phyloP scores from a whole-genome alignment of 192 early-diverging fungal genomes.

The Oehlia diaphana region DNA sequence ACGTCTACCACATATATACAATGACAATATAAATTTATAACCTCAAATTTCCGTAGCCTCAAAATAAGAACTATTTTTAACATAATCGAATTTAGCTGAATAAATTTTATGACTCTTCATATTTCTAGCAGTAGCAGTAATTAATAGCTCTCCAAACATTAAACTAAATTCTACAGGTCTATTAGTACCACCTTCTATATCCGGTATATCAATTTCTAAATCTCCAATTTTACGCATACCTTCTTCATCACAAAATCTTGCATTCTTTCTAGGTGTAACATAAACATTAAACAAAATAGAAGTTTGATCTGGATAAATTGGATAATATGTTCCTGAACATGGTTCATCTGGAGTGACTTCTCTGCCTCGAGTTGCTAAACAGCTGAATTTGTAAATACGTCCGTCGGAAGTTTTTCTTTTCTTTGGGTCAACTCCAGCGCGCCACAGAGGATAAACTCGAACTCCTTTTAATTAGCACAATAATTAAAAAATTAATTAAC shows the following conservation, averaged over 20 bases:
- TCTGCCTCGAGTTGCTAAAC: background rate
- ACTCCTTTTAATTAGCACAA: background rate
- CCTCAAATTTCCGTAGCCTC: background rate
- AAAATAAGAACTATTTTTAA: background rate
- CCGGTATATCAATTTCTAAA: conserved; percentile 1
- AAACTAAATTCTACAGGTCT: conserved; percentile 8
- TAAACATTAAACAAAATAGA: background rate
- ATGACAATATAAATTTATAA: too few relatives aligned
- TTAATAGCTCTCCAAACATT: background rate
- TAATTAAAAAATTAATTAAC: background rate
- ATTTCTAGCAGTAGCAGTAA: background rate
- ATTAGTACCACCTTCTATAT: background rate
- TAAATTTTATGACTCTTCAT: background rate
- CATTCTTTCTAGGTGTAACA: background rate
- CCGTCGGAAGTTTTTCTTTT: background rate
- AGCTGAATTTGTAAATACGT: conserved; percentile 10
- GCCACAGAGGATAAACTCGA: background rate
- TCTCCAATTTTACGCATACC: conserved; percentile 7
- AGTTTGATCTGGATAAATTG: background rate
- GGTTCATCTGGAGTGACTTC: background rate
- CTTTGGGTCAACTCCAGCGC: background rate
- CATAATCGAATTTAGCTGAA: background rate
- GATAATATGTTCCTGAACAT: background rate
- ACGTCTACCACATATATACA: too few relatives aligned
- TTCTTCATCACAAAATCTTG: conserved; percentile 6